phyloP scores from a whole-genome alignment of 2,329 filamentous ascomycete genomes.

The Coleophoma cylindrospora region DNA sequence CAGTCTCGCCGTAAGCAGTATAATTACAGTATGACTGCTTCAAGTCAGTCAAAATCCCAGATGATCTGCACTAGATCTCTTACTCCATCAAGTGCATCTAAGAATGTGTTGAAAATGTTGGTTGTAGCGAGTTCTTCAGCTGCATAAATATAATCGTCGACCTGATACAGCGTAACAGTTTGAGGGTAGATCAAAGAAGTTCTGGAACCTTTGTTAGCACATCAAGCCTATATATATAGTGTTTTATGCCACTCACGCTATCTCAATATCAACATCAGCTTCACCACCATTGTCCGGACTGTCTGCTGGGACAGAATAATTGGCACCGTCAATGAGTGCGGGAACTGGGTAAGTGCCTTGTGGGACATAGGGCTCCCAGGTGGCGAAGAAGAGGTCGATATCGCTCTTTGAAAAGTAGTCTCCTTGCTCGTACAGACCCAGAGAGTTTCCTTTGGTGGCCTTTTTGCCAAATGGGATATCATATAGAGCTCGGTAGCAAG shows the following conservation, averaged over 20 bases:
- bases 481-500: slow-evolving; percentile 2
- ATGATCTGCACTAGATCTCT: background rate
- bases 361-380: slow-evolving; percentile 10
- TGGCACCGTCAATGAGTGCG: slow-evolving; percentile 12
- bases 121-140: slow-evolving; percentile 13
- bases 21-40: slow-evolving; percentile 36
- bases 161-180: slow-evolving; percentile 21
- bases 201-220: slow-evolving; percentile 4
- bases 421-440: slow-evolving; percentile 12
- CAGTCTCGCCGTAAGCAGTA: slow-evolving; percentile 35
- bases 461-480: slow-evolving; percentile 4
- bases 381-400: slow-evolving; percentile 9
- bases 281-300: slow-evolving; percentile 10
- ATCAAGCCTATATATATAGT: background rate
- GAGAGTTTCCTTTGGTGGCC: slow-evolving; percentile 7
- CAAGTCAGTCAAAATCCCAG: background rate
- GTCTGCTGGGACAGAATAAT: slow-evolving; percentile 7
- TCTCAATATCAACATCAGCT: slow-evolving; percentile 15
- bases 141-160: slow-evolving; percentile 19
- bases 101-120: slow-evolving; percentile 22
- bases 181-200: slow-evolving; percentile 16
- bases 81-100: slow-evolving; percentile 22
- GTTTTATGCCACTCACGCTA: slow-evolving; percentile 2
- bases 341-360: slow-evolving; percentile 12
- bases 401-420: slow-evolving; percentile 12